Base-by-base conservation (phyloP, 2,329 filamentous ascomycete species). In the Aureobasidium subglaciale region DNA sequence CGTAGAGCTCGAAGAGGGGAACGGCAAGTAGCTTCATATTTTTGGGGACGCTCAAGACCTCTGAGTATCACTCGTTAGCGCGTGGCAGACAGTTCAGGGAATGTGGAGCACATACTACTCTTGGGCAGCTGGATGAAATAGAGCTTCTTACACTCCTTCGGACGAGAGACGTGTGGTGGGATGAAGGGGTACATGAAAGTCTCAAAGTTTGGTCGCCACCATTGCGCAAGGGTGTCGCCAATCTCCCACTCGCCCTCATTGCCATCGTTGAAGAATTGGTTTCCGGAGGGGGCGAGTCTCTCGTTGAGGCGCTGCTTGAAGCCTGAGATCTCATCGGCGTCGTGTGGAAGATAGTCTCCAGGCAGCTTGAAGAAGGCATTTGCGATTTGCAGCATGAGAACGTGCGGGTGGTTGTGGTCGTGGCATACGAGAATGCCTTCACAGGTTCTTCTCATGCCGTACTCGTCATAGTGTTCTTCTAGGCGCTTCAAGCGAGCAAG, bases 141-240 rank as follows among this genome's bases (percentile, higher is more conserved):
- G 38, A 97, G 80, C 79, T 99, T 99, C 79, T 99, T 99, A 77
- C 92, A 96, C 76, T 99, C 93, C 77, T 99, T 99, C 7, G 93
- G 93, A 52, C 93, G 80, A 16, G 92, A 96, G 60, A 96, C 90
- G 74, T 99, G 93, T 16, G 91, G 90, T 7, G 93, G 93, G 56
- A 97, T 86, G 72, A 96, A 99, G 0, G 93, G 93, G 70, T 99
- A 99, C 90, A 99, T 96, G 78, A 97, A 97, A 2, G 93, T 97
- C 78, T 99, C 93, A 70, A 97, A 96, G 77, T 97, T 99, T 54
- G 93, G 93, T 57, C 93, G 81, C 90, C 92, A 99, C 93, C 93
- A 99, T 75, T 96, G 91, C 54, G 93, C 92, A 56, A 99, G 79
- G 46, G 91, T 96, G 70, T 97, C 93, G 64, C 88, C 90, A 63